Conservation (phyloP, 805 yeast genomes). For the Spathaspora sp. region DNA sequence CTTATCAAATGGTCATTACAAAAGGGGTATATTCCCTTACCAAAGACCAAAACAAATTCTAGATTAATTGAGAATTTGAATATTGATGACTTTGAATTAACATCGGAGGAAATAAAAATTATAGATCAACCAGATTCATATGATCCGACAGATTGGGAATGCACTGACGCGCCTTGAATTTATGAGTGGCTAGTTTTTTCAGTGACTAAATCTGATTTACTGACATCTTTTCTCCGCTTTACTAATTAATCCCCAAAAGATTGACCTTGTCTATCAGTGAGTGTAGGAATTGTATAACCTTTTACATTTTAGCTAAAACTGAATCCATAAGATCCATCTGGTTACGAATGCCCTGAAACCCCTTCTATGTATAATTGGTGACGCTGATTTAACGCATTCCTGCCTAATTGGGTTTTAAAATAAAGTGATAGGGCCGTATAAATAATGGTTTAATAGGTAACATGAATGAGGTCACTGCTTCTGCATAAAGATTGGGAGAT, state of each 20-base stretch:
- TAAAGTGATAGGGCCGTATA: no score
- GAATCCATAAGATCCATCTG: no score
- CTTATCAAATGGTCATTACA: conserved; percentile 48
- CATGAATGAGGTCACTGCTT: no score
- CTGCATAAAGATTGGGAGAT: background rate
- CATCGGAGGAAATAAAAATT: conserved; percentile 18
- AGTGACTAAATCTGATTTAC: background rate
- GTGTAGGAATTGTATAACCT: no score
- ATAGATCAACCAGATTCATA: conserved; percentile 41
- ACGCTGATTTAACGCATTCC: no score
- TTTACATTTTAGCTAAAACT: no score
- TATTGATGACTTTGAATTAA: conserved; percentile 23
- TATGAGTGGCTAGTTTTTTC: background rate
- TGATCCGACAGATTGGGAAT: conserved; percentile 78
- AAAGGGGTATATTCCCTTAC: conserved; percentile 40
- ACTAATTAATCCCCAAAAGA: no score
- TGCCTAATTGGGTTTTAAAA: no score
- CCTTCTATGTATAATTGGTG: no score
- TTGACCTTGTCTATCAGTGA: no score
- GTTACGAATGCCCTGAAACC: no score
- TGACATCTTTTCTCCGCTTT: background rate
- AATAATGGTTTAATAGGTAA: no score
- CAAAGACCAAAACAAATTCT: conserved; percentile 23
- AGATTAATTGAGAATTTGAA: conserved; percentile 22
- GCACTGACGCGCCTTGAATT: conserved; percentile 50